Conservation (phyloP, 2,329 filamentous ascomycete species). For the Aspergillus viridinutans region DNA sequence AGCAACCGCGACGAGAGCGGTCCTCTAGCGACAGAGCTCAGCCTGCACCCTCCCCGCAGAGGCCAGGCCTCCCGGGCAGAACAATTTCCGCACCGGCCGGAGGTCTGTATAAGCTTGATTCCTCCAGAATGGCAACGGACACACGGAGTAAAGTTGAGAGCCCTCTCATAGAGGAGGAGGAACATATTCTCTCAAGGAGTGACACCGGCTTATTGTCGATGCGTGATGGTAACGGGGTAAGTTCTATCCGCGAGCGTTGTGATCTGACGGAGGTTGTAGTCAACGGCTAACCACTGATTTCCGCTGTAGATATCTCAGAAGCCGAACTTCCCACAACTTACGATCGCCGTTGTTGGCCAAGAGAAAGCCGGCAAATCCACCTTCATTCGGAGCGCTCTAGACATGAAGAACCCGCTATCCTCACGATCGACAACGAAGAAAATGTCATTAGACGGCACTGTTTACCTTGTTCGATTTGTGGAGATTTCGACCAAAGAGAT, state of each 20-base stretch:
- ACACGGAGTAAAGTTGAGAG: constrained; percentile 16
- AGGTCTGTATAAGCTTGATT: constrained; percentile 24
- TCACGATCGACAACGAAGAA: constrained; percentile 46
- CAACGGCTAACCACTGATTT: constrained; percentile 1
- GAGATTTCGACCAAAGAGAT: constrained; percentile 54
- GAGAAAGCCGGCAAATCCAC: constrained; percentile 55
- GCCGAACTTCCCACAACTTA: constrained; percentile 49
- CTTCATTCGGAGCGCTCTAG: constrained; percentile 55
- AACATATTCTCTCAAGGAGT: constrained; percentile 13
- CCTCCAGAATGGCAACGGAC: constrained; percentile 16
- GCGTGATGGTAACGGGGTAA: constrained; percentile 24
- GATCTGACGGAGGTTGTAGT: neutral
- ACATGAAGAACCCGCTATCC: constrained; percentile 44
- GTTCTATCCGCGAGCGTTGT: neutral
- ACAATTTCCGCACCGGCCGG: constrained; percentile 34
- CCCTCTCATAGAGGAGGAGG: constrained; percentile 29
- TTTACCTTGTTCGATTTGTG: constrained; percentile 55
- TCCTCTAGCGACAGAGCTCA: constrained; percentile 31
- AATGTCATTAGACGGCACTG: constrained; percentile 53
- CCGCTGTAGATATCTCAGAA: constrained; percentile 21
- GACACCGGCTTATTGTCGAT: constrained; percentile 13
- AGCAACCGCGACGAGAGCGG: constrained; percentile 25
- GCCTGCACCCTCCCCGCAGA: constrained; percentile 20
- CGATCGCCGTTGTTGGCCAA: constrained; percentile 55
- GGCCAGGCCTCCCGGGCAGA: constrained; percentile 30